These are phyloP conservation scores for Rhizopogon vesiculosus DNA, from an alignment of 768 basidiomycete genomes.

Conservation along the genomic window DNA sequence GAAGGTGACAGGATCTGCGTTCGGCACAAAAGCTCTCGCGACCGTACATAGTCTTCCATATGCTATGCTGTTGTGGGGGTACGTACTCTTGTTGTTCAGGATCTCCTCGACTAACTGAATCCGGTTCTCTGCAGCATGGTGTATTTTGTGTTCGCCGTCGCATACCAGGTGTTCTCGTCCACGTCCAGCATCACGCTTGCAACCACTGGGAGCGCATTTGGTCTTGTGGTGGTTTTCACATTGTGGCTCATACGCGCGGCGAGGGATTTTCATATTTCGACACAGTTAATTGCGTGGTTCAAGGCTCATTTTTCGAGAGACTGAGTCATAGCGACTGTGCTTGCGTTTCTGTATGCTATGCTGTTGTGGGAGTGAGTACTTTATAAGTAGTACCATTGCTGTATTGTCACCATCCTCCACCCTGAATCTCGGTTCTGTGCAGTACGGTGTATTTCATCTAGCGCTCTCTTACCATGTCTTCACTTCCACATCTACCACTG, in stretches of 20 bases:
- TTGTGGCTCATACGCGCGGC: slow-evolving; percentile 12
- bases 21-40: slow-evolving; percentile 19
- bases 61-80: slow-evolving; percentile 25
- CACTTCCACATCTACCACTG: not conserved
- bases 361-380: not conserved
- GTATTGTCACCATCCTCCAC: too few species aligned
- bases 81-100: not conserved
- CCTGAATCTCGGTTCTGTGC: not conserved
- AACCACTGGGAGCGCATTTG: slow-evolving; percentile 11
- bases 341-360: not conserved
- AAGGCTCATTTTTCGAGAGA: too few species aligned
- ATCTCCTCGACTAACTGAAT: not conserved
- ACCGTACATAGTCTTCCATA: slow-evolving; percentile 30
- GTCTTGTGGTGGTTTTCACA: slow-evolving; percentile 11
- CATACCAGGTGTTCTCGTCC: slow-evolving; percentile 18
- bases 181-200: slow-evolving; percentile 9
- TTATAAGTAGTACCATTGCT: too few species aligned
- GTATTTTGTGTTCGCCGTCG: slow-evolving; percentile 20
- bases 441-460: not conserved
- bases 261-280: not conserved
- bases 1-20: not conserved
- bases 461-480: not conserved
- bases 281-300: not conserved
- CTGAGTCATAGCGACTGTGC: not conserved
- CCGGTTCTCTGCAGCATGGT: slow-evolving; percentile 13